Evolutionary conservation across 352 stramenopile genomes (phyloP), one percentile per base, ranked within the genome.

Genomic region (Globisporangium cystogenes): DNA sequence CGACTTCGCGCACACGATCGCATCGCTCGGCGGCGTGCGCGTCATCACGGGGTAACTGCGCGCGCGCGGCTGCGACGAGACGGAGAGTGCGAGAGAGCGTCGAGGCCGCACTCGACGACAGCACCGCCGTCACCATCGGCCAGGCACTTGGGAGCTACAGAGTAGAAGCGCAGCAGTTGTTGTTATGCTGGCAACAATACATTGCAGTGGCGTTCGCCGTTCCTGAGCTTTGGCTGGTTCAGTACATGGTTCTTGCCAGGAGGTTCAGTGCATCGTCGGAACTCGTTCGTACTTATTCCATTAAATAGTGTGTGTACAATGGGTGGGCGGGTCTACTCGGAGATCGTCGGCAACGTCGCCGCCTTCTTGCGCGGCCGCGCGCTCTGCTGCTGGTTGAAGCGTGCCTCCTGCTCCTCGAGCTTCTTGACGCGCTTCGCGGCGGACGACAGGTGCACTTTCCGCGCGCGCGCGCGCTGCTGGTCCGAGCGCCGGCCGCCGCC

Each of bases 1-100:
- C 70, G 82, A 97, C 61, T 98, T 98, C 63, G 76, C 74, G 21
- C 89, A 97, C 74, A 97, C 93, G 51, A 82, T 98, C 44, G 87
- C 86, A 18, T 86, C 90, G 51, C 86, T 97, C 12, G 90, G 90
- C 39, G 89, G 89, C 50, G 87, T 97, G 40, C 85, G 90, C n/a
- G 82, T 97, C 48, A 96, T 97, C 72, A 97, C 89, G 41, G 82
- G 82, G 36, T 95, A 55, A 24, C n/a, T n/a, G n/a, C n/a, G n/a
- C n/a, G n/a, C n/a, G n/a, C n/a, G n/a, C n/a, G n/a, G n/a, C n/a
- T n/a, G n/a, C n/a, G 39, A 20, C 5, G 15, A 21, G 15, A 23
- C 21, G 39, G 6, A 36, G 23, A 16, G 24, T 0, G 6, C 8
- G 20, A 12, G 23, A 45, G 26, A 12, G 31, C 31, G 31, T 8